These are phyloP conservation scores for Sarcodon sp. DNA, from an alignment of 768 basidiomycete genomes.

Conservation along the genomic window DNA sequence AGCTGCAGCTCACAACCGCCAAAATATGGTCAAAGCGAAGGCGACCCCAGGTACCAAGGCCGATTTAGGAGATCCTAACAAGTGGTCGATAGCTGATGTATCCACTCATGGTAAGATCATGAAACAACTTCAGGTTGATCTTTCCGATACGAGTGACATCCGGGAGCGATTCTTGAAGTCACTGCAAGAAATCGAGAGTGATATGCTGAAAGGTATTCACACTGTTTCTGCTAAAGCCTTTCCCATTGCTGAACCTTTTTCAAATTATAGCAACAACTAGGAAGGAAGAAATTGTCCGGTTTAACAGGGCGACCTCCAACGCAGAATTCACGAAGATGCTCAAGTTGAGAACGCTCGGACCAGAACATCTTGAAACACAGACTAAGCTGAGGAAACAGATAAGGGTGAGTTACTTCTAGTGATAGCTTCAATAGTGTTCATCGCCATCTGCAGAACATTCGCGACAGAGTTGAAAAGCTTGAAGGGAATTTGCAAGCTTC, in stretches of 20 bases:
- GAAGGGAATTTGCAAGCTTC: conserved; percentile 59
- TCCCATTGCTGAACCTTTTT: background rate
- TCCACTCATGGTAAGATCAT: conserved; percentile 37
- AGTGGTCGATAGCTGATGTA: conserved; percentile 45
- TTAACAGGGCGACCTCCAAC: conserved; percentile 67
- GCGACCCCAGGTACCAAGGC: conserved; percentile 25
- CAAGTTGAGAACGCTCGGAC: conserved; percentile 35
- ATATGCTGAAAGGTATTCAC: conserved; percentile 50
- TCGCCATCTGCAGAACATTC: conserved; percentile 35
- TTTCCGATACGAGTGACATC: conserved; percentile 32
- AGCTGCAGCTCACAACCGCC: conserved; percentile 21
- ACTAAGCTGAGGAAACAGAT: conserved; percentile 59
- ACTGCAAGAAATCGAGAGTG: conserved; percentile 47
- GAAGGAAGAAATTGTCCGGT: conserved; percentile 72
- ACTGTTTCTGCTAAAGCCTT: background rate
- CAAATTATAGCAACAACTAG: conserved; percentile 53
- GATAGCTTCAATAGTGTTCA: conserved; percentile 1
- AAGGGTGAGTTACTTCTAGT: conserved; percentile 32
- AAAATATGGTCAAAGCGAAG: conserved; percentile 22
- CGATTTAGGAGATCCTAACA: conserved; percentile 32
- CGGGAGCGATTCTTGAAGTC: conserved; percentile 25
- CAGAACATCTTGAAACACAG: conserved; percentile 81
- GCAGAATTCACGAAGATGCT: conserved; percentile 48
- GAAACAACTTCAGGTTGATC: conserved; percentile 33
- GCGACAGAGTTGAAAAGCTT: conserved; percentile 64